A percentile compares a stretch with the other conserved stretches of the same genome.
Conservation (phyloP, 306 rosid species). For the Trifolium fragiferum region DNA sequence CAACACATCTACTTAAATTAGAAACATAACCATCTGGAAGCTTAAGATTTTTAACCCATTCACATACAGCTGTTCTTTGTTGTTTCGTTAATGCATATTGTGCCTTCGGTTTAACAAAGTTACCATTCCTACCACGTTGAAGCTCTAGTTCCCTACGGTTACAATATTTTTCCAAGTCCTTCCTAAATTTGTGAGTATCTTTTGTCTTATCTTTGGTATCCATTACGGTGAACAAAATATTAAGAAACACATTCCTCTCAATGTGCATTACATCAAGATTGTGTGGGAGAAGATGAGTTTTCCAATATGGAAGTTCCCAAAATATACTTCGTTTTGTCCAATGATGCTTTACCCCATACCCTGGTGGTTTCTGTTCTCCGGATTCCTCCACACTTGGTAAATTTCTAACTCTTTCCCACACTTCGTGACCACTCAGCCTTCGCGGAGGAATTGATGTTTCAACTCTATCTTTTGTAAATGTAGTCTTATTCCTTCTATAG, state of each 20-base stretch:
- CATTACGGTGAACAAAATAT: background rate
- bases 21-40: background rate
- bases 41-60: too few relatives aligned
- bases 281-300: background rate
- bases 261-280: slow-evolving; percentile 3
- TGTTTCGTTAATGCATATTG: background rate
- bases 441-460: too few relatives aligned
- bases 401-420: too few relatives aligned
- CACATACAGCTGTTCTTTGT: background rate
- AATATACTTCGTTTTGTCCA: slow-evolving; percentile 2
- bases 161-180: background rate
- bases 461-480: too few relatives aligned
- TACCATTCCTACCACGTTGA: background rate
- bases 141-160: background rate
- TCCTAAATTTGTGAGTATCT: background rate
- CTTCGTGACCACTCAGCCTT: too few relatives aligned
- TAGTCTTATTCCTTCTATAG: too few relatives aligned
- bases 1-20: background rate
- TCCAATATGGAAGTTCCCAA: slow-evolving; percentile 11
- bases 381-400: too few relatives aligned
- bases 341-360: background rate
- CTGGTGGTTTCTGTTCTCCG: too few relatives aligned
- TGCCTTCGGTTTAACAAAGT: background rate
- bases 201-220: background rate
- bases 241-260: background rate